These are phyloP conservation scores for Cornus florida DNA, from an alignment of 148 eudicot species.

Conservation along the genomic window DNA sequence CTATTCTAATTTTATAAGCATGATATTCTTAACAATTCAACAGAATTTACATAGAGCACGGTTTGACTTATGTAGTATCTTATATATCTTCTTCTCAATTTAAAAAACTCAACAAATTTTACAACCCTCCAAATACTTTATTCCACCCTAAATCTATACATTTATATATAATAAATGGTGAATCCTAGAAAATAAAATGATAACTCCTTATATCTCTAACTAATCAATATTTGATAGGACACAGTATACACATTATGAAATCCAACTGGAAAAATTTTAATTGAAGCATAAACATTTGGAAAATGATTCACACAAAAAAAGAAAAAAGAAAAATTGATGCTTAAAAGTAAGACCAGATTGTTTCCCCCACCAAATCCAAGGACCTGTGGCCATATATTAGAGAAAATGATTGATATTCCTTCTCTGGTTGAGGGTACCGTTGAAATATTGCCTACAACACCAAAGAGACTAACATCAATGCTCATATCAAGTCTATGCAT, in stretches of 20 bases:
- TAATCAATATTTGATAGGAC: not conserved
- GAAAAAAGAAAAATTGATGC: not conserved
- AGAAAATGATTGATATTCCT: slow-evolving; percentile 42
- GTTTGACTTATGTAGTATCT: not conserved
- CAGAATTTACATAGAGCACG: not conserved
- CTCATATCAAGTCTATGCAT: not conserved
- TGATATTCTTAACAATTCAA: not conserved
- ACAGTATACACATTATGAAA: not conserved
- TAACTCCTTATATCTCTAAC: not conserved
- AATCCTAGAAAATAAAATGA: not conserved
- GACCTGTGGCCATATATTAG: slow-evolving; percentile 25
- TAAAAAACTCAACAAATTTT: no score
- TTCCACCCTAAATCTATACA: not conserved
- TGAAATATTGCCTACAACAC: slow-evolving; percentile 28
- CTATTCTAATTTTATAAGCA: not conserved
- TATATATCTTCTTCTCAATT: not conserved
- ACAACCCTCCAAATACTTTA: not conserved
- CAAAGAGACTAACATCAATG: not conserved
- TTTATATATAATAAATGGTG: not conserved
- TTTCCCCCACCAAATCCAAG: slow-evolving; percentile 35
- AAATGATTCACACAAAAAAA: not conserved
- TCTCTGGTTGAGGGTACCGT: slow-evolving; percentile 37
- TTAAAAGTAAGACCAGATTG: not conserved
- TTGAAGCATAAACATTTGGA: not conserved
- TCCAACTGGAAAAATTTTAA: not conserved